Conservation (phyloP, 768 basidiomycete species). For the Boletus insuetus region DNA sequence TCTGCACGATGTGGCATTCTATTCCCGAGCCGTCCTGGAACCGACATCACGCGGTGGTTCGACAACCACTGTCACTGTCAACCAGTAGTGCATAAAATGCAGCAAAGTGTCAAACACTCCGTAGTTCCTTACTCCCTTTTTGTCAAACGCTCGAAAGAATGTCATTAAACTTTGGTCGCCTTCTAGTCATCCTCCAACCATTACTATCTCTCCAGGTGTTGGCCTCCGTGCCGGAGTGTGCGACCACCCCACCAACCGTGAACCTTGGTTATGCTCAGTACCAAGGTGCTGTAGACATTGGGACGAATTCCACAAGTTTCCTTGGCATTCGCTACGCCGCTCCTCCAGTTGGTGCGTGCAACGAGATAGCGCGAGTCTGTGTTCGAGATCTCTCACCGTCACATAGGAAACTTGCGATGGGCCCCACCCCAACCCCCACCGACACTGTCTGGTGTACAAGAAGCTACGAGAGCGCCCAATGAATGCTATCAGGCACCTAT, state of each 20-base stretch:
- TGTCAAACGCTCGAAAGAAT: neutral
- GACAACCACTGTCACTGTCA: too few relatives aligned
- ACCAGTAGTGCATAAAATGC: neutral
- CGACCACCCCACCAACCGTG: neutral
- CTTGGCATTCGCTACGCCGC: slow-evolving; percentile 6
- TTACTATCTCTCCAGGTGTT: neutral
- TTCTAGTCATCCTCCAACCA: neutral
- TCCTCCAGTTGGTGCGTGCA: slow-evolving; percentile 2
- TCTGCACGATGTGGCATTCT: too few relatives aligned
- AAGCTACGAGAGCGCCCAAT: neutral
- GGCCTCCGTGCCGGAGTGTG: too few relatives aligned
- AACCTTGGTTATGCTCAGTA: slow-evolving; percentile 7
- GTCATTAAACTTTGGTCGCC: too few relatives aligned
- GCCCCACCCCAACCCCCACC: neutral
- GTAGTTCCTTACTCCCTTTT: neutral
- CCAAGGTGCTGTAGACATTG: neutral
- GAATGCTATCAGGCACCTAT: neutral
- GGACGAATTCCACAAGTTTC: slow-evolving; percentile 1
- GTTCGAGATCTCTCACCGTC: neutral
- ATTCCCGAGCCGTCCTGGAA: neutral
- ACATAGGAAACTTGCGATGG: slow-evolving; percentile 7
- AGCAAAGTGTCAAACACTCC: neutral
- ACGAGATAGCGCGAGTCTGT: neutral
- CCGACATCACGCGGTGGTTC: too few relatives aligned
- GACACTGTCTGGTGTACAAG: neutral